Conservation (phyloP, 192 early-diverging fungal species). For the Backusella circina region DNA sequence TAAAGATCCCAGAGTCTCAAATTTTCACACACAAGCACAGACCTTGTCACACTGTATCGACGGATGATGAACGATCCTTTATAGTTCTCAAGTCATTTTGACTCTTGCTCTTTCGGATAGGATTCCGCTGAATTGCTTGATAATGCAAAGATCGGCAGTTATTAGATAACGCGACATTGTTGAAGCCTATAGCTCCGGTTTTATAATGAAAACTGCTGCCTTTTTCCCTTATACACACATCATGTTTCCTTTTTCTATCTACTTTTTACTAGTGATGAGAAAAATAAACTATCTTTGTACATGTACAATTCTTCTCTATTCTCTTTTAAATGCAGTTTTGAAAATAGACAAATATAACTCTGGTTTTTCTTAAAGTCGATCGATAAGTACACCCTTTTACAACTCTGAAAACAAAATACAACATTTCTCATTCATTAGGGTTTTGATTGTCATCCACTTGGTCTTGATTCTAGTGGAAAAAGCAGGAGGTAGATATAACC, state of each 20-base stretch:
- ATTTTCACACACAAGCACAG: slow-evolving; percentile 4
- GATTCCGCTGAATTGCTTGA: background rate
- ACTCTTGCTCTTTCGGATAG: background rate
- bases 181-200: background rate
- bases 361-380: background rate
- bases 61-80: background rate
- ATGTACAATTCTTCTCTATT: background rate
- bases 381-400: no score
- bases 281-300: background rate
- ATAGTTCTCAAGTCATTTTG: background rate
- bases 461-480: background rate
- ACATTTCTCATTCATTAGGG: no score
- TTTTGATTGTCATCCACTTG: no score
- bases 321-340: background rate
- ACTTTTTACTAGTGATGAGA: background rate
- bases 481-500: background rate
- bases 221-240: background rate
- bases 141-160: background rate
- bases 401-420: no score
- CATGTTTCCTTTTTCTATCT: background rate
- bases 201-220: background rate
- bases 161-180: background rate
- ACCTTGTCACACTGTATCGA: slow-evolving; percentile 1
- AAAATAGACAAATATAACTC: background rate
- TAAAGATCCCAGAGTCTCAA: background rate